These are phyloP conservation scores for Eimeria sp. DNA, from an alignment of 169 alveolate genomes.

Conservation along the genomic window DNA sequence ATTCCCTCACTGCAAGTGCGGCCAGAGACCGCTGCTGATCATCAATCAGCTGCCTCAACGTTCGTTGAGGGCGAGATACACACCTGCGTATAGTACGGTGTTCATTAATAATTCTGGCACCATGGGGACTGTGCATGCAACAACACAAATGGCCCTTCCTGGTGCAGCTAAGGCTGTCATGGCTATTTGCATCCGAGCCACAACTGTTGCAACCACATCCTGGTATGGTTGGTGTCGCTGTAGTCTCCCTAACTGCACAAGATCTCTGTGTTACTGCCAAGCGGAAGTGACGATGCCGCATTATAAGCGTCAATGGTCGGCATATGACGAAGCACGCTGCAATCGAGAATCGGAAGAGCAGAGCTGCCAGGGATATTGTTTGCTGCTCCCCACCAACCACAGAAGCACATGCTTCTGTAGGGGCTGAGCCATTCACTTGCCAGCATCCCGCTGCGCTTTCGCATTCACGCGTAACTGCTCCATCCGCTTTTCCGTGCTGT, in stretches of 20 bases:
- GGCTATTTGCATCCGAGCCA: neutral
- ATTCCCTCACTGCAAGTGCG: constrained; percentile 52
- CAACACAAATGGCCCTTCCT: neutral
- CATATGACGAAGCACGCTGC: constrained; percentile 54
- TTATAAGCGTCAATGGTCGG: constrained; percentile 30
- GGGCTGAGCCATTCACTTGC: neutral
- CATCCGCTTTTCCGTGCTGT: neutral
- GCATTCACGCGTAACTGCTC: neutral
- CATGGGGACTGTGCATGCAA: neutral
- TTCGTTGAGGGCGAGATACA: constrained; percentile 42
- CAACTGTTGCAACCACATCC: constrained; percentile 16
- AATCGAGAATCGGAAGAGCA: constrained; percentile 29
- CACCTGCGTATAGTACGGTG: neutral
- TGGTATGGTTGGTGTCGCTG: neutral
- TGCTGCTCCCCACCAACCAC: constrained; percentile 6
- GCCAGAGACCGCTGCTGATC: constrained; percentile 65
- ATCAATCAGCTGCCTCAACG: constrained; percentile 74
- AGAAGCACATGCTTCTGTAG: constrained; percentile 3
- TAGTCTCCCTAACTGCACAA: neutral
- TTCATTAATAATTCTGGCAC: constrained; percentile 6
- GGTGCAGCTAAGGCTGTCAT: neutral
- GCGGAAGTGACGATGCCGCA: constrained; percentile 23
- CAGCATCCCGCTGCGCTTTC: neutral
- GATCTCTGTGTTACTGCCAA: neutral
- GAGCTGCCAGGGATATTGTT: constrained; percentile 22